Base-by-base conservation (phyloP, 768 basidiomycete species). In the Hydnomerulius pinastri region DNA sequence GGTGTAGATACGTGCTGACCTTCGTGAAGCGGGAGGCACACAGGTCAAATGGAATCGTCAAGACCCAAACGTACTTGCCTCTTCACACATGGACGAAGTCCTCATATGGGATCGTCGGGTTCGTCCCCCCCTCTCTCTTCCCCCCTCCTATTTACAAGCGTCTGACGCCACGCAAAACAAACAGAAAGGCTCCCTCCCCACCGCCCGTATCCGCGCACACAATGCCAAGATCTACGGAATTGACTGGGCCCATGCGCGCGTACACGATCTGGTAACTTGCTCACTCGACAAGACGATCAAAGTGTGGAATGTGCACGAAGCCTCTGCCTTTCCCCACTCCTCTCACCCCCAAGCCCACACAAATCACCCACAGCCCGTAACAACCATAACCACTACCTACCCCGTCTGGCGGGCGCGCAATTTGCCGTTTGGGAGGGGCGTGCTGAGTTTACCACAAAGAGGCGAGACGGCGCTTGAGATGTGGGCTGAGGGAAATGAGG, bases 11-110 rank as follows among this genome's bases (percentile, higher is more conserved):
- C 21, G 12, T 32, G 44, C 24, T 28, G 49, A 25, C 48, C 21
- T n/a, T 18, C 30, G 4, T 43, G 36, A 54, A 92, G 92, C 85
- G 15, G 86, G 81, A 13, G 93, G 90, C 1, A 98, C 96, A 0
- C 96, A 99, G 66, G 92, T 98, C 50, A 98, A 98, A 68, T 99
- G 93, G 92, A 98, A 96, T 64, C 78, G 90, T 12, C 83, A 86
- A 61, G 86, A 98, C 59, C 79, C 85, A 3, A 84, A 97, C 53
- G 71, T 97, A 5, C 76, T 99, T 1, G 96, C 97, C 0, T 95
- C 92, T 2, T 85, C 92, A 1, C 96, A 98, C 64, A 78, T 82
- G 44, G 87, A 90, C 55, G 81, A 89, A 59, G 89, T 98, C 0
- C 72, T 92, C 28, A 85, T 98, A 17, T 99, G 97, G 97, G 97